Percentiles rank a stretch among this genome's conserved stretches.
Conservation (phyloP, 176 grass and related monocot genomes). For the Triticum turgidum region DNA sequence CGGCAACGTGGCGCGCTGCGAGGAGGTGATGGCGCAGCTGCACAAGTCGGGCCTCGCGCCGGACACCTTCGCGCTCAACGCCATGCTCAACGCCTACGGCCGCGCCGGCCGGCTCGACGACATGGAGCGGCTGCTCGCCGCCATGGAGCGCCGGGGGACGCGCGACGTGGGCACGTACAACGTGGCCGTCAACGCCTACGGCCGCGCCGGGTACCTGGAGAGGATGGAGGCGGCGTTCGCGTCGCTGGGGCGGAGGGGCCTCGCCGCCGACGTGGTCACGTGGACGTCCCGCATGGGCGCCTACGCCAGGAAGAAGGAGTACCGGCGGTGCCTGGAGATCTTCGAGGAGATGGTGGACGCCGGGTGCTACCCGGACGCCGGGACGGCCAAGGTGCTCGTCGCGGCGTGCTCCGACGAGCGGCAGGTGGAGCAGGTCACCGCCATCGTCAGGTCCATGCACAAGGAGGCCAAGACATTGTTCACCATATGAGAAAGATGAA, state of each 20-base stretch:
- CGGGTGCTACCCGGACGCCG: conserved; percentile 82
- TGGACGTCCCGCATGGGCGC: conserved; percentile 78
- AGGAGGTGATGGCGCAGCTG: conserved; percentile 87
- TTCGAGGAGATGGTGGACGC: conserved; percentile 96
- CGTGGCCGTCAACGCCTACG: conserved; percentile 77
- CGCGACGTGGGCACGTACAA: conserved; percentile 77
- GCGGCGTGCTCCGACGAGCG: conserved; percentile 72
- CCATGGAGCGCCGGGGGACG: conserved; percentile 40
- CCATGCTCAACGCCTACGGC: conserved; percentile 93
- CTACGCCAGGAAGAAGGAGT: conserved; percentile 76
- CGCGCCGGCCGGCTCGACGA: conserved; percentile 63
- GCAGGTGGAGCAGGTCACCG: conserved; percentile 66
- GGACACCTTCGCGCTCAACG: conserved; percentile 78
- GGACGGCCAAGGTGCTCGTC: conserved; percentile 81
- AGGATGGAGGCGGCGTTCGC: conserved; percentile 79
- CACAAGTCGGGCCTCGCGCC: conserved; percentile 73
- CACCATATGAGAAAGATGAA: conserved; percentile 1
- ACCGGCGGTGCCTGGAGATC: conserved; percentile 65
- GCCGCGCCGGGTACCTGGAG: conserved; percentile 63
- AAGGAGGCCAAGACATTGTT: conserved; percentile 61
- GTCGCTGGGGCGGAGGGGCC: conserved; percentile 26
- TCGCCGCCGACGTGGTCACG: conserved; percentile 79
- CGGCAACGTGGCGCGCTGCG: conserved; percentile 69
- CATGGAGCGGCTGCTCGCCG: conserved; percentile 74
- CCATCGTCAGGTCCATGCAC: conserved; percentile 89